Percentiles rank a stretch among this genome's conserved stretches.
phyloP scores from a whole-genome alignment of 169 alveolate genomes.

The Babesia sp. region DNA sequence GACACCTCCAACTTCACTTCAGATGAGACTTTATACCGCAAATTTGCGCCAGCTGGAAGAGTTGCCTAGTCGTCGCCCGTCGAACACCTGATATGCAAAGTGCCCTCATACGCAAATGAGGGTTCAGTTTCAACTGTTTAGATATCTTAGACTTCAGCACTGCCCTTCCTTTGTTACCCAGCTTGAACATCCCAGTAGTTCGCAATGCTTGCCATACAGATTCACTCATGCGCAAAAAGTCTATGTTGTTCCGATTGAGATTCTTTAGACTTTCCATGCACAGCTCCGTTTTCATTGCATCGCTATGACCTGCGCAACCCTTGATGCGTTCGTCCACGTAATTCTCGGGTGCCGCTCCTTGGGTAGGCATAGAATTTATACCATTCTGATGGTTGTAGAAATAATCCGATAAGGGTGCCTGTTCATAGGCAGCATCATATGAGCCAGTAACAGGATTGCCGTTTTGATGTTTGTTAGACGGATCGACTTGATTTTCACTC shows the following conservation, averaged over 20 bases:
- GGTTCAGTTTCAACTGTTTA: slow-evolving; percentile 61
- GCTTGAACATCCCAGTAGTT: slow-evolving; percentile 64
- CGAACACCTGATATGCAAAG: slow-evolving; percentile 63
- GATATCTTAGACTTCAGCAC: slow-evolving; percentile 66
- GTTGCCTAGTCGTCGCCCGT: slow-evolving; percentile 65
- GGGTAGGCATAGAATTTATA: background rate
- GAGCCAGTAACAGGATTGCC: background rate
- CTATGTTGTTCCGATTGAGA: slow-evolving; percentile 44
- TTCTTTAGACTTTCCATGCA: slow-evolving; percentile 28
- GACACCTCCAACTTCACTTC: background rate
- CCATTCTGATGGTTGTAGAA: background rate
- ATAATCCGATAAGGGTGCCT: background rate
- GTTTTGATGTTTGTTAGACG: background rate
- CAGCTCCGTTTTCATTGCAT: background rate
- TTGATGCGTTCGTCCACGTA: background rate
- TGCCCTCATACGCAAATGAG: slow-evolving; percentile 59
- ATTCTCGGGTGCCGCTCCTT: background rate
- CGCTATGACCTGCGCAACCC: background rate
- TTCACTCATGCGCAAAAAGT: slow-evolving; percentile 61
- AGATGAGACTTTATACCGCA: slow-evolving; percentile 65
- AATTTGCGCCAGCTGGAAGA: slow-evolving; percentile 66
- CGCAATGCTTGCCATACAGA: slow-evolving; percentile 54
- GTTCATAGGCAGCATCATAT: background rate
- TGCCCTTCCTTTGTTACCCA: slow-evolving; percentile 69
- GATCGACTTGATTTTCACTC: background rate